Conservation (phyloP, 148 eudicot genomes). For the Fagopyrum tataricum region DNA sequence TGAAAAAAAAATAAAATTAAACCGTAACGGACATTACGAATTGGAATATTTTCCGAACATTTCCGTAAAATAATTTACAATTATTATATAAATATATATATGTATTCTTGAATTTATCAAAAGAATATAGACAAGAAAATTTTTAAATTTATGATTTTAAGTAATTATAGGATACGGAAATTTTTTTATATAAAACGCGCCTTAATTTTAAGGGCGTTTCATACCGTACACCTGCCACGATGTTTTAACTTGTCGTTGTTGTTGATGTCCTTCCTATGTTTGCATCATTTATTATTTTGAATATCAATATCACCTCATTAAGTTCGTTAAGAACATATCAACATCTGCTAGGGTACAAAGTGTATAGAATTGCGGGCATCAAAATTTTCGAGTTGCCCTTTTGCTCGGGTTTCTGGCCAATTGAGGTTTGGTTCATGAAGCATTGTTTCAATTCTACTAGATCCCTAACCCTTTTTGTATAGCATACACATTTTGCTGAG, state of each 20-base stretch:
- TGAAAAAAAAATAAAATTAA: too few species aligned
- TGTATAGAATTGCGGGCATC: neutral
- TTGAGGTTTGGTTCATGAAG: neutral
- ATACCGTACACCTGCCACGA: conserved; percentile 62
- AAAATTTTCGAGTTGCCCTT: neutral
- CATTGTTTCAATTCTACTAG: too few species aligned
- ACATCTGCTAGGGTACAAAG: neutral
- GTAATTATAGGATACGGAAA: too few species aligned
- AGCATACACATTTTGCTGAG: neutral
- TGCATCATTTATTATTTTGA: neutral
- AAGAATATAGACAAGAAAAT: too few species aligned
- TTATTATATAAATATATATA: too few species aligned
- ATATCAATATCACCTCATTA: neutral
- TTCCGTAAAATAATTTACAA: too few species aligned
- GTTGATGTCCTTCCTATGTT: conserved; percentile 26
- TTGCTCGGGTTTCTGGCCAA: neutral
- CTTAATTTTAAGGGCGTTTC: too few species aligned
- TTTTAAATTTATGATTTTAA: too few species aligned
- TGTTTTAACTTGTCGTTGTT: conserved; percentile 63
- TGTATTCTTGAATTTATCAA: too few species aligned
- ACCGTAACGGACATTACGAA: too few species aligned
- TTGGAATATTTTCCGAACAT: too few species aligned
- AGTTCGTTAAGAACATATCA: neutral
- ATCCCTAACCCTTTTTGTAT: neutral
- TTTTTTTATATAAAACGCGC: too few species aligned